These are phyloP conservation scores for Dactylella cylindrospora DNA, from an alignment of 2,329 filamentous ascomycete species.

Conservation along the genomic window DNA sequence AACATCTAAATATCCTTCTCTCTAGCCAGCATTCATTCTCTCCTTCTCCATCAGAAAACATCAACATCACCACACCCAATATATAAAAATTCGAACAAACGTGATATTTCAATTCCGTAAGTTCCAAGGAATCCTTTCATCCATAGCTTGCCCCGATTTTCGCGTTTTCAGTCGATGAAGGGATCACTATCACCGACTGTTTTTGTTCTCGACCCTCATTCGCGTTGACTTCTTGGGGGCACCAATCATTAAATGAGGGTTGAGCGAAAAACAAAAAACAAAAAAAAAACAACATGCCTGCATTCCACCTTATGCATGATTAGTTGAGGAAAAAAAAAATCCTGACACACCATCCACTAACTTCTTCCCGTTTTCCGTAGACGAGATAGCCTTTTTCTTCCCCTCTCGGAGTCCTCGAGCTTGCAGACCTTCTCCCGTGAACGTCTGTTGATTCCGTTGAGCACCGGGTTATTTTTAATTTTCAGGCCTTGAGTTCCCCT, in stretches of 20 bases:
- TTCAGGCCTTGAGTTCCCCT: slow-evolving; percentile 31
- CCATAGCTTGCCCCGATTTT: slow-evolving; percentile 22
- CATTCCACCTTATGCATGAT: slow-evolving; percentile 43
- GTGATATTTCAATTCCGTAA: slow-evolving; percentile 17
- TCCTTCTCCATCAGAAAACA: not conserved
- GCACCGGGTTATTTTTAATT: slow-evolving; percentile 29
- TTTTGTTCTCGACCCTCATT: slow-evolving; percentile 25
- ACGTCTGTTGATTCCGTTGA: slow-evolving; percentile 27
- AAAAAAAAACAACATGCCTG: slow-evolving; percentile 32
- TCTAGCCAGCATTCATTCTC: no score
- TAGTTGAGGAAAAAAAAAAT: slow-evolving; percentile 37
- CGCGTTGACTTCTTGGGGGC: slow-evolving; percentile 36
- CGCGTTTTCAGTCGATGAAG: slow-evolving; percentile 34
- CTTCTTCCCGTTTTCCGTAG: slow-evolving; percentile 33
- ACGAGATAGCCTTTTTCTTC: slow-evolving; percentile 20
- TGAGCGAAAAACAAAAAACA: slow-evolving; percentile 42
- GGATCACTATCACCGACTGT: slow-evolving; percentile 31
- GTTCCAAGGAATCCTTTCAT: slow-evolving; percentile 2
- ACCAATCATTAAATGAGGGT: slow-evolving; percentile 37
- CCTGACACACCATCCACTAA: slow-evolving; percentile 44
- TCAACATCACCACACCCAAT: slow-evolving; percentile 1
- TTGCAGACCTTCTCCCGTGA: slow-evolving; percentile 36
- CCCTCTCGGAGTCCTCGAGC: slow-evolving; percentile 11
- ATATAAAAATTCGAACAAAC: not conserved
- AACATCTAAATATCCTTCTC: no score